phyloP scores from a whole-genome alignment of 495 filamentous ascomycete species.

The Aspergillus panamensis region DNA sequence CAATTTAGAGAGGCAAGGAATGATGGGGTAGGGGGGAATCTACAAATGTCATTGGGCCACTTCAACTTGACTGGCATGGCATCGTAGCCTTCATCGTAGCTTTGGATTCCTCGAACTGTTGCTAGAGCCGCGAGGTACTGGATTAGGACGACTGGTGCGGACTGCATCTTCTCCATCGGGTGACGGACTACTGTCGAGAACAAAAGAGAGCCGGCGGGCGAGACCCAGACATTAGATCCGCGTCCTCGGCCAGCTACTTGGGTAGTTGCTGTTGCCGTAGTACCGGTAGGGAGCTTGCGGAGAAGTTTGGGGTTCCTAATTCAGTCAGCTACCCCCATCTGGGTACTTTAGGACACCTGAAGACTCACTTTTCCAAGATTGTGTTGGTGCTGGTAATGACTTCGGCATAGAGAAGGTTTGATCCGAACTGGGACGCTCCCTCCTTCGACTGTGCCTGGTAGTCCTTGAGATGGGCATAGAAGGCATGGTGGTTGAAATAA shows the following conservation, averaged over 20 bases:
- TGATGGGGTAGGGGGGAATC: background rate
- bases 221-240: conserved; percentile 92
- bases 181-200: conserved; percentile 86
- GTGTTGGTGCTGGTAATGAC: conserved; percentile 94
- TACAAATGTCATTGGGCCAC: conserved; percentile 95
- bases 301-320: conserved; percentile 73
- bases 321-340: conserved; percentile 17
- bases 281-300: conserved; percentile 70
- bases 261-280: conserved; percentile 85
- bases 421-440: conserved; percentile 65
- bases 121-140: conserved; percentile 92
- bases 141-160: conserved; percentile 86
- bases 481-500: conserved; percentile 81
- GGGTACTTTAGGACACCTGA: background rate
- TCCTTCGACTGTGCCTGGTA: conserved; percentile 57
- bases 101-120: conserved; percentile 79
- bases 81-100: conserved; percentile 72
- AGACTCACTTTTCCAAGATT: conserved; percentile 80
- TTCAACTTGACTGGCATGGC: conserved; percentile 80
- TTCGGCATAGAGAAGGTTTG: conserved; percentile 80
- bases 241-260: conserved; percentile 91
- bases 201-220: conserved; percentile 79
- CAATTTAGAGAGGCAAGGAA: background rate
- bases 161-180: conserved; percentile 60
- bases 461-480: conserved; percentile 65